Evolutionary conservation across 1,284 basidiomycete species (phyloP), one percentile per base, ranked within the genome.

Genomic region (Mycena citricolor): DNA sequence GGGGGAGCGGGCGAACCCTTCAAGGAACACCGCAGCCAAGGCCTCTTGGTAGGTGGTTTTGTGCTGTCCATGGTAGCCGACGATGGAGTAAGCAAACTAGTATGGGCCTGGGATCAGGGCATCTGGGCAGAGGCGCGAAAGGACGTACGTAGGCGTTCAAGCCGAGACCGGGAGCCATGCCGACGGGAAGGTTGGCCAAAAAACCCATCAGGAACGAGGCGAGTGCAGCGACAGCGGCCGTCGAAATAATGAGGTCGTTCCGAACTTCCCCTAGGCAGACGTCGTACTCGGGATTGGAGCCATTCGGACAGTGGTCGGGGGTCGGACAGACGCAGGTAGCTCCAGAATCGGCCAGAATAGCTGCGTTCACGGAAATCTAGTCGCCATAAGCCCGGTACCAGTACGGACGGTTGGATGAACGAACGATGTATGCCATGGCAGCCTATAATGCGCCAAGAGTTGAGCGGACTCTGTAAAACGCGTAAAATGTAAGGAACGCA

Each of bases 81-180:
- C 91, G 31, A 94, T 81, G 14, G 88, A 90, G 67, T 90, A 93
- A 14, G 91, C 77, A 63, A 94, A 93, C 83, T 93, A 49, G 2
- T 42, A 20, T 14, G 32, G 36, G 31, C 28, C 37, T 46, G 26
- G 38, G 36, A 32, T 25, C 14, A 23, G 16, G 24, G 22, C 8
- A 32, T 14, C 26, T 25, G 17, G 36, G 31, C 19, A 33, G 22
- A 21, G 40, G 34, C 14, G 12, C 11, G 25, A 44, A 38, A 16
- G 11, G 26, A 71, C 82, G 55, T 58, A 86, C 85, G 56, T 87
- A 94, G 20, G 90, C 90, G 61, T 93, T 93, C 29, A 92, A 68
- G 49, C 88, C 87, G 53, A 91, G 70, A 44, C 88, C 88, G 13
- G 88, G 84, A 2, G 85, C 85, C 65, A 87, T 75, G 24, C 86